Base-by-base conservation (phyloP, 2,329 filamentous ascomycete species). In the Penicillium palitans region DNA sequence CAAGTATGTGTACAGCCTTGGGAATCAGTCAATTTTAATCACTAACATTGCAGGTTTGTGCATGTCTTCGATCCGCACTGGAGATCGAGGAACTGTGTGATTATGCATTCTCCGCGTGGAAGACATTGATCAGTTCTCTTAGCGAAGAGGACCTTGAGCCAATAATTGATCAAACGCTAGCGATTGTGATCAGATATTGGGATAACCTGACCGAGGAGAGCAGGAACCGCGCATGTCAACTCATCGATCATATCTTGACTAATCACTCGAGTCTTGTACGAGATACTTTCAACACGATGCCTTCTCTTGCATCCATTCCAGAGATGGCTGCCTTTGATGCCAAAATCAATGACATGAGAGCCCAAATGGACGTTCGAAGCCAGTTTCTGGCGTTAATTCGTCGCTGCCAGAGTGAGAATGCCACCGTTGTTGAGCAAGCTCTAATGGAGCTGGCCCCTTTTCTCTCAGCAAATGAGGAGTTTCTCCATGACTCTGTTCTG, bases 61-160 rank as follows among this genome's bases (percentile, higher is more conserved):
- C 93, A n/a, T 97, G 91, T 70, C 80, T 99, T 13, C 87, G 96
- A 61, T 92, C 91, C 24, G 92, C 92, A 0, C 83, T 98, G 59
- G 83, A 89, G 17, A 85, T 90, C 51, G 82, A 87, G 45, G 84
- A 88, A 47, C 81, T 99, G n/a, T 87, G 91, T 61, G 83, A 91
- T 60, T 81, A 86, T 31, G 90, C 92, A 2, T 93, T 98, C 68
- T 85, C 84, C 4, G 91, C 92, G 49, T 99, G 95, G 95, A 83
- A 86, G 27, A 83, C 87, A 9, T 87, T 99, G 77, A 83, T 98
- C 19, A 83, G 78, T 29, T 84, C 87, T 52, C 81, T 98, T 48
- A 87, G 88, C 10, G 87, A 88, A 57, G 88, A 92, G 25, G 93
- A 97, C 68, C 82, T 96, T 6, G 87, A 89, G 63, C 82, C 86